Base-by-base conservation (phyloP, 768 basidiomycete species). In the Boletus pseudo-olivaceus region DNA sequence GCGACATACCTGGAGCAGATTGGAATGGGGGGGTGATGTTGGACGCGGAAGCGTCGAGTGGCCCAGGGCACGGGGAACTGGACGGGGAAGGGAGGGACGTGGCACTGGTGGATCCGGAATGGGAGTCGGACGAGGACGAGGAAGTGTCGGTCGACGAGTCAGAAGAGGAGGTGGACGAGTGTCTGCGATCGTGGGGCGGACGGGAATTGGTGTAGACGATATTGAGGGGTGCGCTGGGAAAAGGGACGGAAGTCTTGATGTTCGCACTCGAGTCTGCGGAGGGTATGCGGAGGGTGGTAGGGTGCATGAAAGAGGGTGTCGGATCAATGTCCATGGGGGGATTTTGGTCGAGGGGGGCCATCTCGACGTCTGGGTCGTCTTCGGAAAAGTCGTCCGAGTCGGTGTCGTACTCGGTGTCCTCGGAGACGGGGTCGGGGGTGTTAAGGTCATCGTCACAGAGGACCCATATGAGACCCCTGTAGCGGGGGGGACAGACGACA, bases 401-500 rank as follows among this genome's bases (percentile, higher is more conserved):
- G 0, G 63, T 61, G 48, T 69, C 72, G 38, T 68, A 70, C 35
- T 68, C 69, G 3, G 63, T 60, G 33, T 68, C 68, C 19, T 68
- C 67, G 11, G 49, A 48, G 19, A 62, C 32, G 33, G 59, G 59
- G 12, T 62, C 38, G 47, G 59, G 62, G 0, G 38, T 30, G 35
- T 72, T 67, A 51, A 81, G 60, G 66, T 90, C 88, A 45, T 88
- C 90, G 62, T 89, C 88, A 58, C 82, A 83, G 40, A 88, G 78
- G 62, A 90, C 90, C 84, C 88, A 91, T n/a, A 89, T 73, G 52
- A 93, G 81, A 0, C 90, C 90, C n/a, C 90, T 69, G 67, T 84
- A 85, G 27, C 66, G 57, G 5, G 82, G 81, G 5, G 75, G 67
- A 23, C 68, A 58, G 10, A 69, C 38, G 53, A 66, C 63, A 32